These are phyloP conservation scores for Claviceps lovelessii DNA, from an alignment of 2,329 filamentous ascomycete genomes.

Conservation along the genomic window DNA sequence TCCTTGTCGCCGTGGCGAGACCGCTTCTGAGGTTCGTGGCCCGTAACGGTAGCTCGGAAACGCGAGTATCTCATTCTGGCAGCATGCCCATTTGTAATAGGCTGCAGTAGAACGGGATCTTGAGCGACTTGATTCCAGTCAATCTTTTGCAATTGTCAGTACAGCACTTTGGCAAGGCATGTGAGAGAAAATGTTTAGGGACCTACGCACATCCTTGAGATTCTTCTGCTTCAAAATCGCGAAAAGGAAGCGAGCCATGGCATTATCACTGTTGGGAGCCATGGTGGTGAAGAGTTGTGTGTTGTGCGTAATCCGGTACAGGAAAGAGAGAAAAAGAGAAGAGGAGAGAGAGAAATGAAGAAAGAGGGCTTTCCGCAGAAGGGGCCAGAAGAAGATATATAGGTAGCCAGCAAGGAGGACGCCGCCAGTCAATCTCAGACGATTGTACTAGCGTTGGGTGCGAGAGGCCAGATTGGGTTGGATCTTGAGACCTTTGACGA, in stretches of 20 bases:
- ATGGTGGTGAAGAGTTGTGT: conserved; percentile 16
- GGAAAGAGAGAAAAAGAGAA: background rate
- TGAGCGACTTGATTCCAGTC: conserved; percentile 44
- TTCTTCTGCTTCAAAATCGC: conserved; percentile 46
- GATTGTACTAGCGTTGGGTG: background rate
- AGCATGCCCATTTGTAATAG: conserved; percentile 46
- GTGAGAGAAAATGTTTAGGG: background rate
- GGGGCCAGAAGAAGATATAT: background rate
- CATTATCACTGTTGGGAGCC: conserved; percentile 41
- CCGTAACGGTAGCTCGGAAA: conserved; percentile 33
- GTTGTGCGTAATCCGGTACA: background rate
- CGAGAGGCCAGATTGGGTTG: background rate
- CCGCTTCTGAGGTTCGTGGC: conserved; percentile 33
- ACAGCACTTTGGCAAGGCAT: background rate
- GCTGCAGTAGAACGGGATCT: conserved; percentile 37
- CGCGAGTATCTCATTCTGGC: conserved; percentile 46
- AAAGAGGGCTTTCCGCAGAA: background rate
- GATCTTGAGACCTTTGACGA: background rate
- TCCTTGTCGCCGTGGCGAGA: conserved; percentile 28
- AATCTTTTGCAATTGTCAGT: conserved; percentile 26
- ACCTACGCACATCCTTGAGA: conserved; percentile 41
- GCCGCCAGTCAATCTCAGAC: background rate
- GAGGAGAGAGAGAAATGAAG: background rate
- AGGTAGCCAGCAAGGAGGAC: background rate
- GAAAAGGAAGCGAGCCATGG: conserved; percentile 43